phyloP scores from a whole-genome alignment of 148 eudicot genomes.

The Oxyria digyna region DNA sequence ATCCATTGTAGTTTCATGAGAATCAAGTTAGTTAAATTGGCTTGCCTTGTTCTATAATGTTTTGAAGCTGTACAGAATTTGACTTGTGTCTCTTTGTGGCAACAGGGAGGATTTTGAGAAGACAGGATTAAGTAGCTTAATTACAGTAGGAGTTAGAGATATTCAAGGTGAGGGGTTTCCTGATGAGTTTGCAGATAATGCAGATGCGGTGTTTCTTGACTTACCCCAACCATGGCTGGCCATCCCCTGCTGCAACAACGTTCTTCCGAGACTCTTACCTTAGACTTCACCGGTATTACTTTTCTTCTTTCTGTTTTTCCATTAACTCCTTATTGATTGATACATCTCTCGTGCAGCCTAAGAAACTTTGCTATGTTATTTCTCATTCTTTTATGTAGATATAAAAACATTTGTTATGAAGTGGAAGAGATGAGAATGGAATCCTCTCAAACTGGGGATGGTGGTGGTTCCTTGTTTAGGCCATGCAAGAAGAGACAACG shows the following conservation, averaged over 20 bases:
- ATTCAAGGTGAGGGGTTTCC: constrained; percentile 95
- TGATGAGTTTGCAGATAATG: constrained; percentile 45
- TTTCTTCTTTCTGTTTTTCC: too few species aligned
- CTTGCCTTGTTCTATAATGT: too few species aligned
- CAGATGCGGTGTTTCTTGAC: constrained; percentile 75
- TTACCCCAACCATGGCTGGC: constrained; percentile 94
- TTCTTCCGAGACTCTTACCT: constrained; percentile 57
- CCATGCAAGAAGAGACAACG: constrained; percentile 65
- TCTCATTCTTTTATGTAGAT: too few species aligned
- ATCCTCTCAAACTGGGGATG: constrained; percentile 19
- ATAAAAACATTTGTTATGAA: constrained; percentile 86
- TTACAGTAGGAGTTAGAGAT: constrained; percentile 88
- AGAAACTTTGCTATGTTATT: too few species aligned
- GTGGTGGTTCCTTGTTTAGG: constrained; percentile 26
- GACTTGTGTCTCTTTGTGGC: neutral
- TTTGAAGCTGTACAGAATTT: too few species aligned
- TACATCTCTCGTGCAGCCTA: too few species aligned
- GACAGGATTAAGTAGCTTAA: constrained; percentile 60
- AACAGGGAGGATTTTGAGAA: constrained; percentile 76
- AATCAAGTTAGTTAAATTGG: too few species aligned
- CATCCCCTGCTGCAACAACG: constrained; percentile 70
- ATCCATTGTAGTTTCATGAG: neutral
- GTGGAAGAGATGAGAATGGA: constrained; percentile 45
- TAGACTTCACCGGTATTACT: constrained; percentile 48
- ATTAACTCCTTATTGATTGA: too few species aligned